phyloP scores from a whole-genome alignment of 176 grass and related monocot genomes.

The Rhynchospora pubera region DNA sequence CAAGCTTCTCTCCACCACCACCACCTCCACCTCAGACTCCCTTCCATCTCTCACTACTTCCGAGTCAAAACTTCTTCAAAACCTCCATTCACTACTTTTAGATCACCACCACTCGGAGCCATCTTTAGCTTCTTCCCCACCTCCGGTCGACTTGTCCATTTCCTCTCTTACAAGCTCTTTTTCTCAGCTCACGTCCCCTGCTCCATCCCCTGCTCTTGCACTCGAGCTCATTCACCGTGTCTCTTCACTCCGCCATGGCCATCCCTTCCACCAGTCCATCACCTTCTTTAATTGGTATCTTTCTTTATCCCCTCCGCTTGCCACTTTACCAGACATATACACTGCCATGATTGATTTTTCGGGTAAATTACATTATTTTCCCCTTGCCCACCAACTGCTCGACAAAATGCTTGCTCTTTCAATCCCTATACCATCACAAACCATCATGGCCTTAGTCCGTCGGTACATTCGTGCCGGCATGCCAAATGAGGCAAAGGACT shows the following conservation, averaged over 20 bases:
- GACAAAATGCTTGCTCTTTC: constrained; percentile 61
- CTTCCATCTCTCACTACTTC: constrained; percentile 22
- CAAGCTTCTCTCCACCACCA: constrained; percentile 26
- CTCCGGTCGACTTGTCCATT: constrained; percentile 28
- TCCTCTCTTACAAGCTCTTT: constrained; percentile 28
- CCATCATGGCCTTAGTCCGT: constrained; percentile 47
- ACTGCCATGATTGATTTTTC: constrained; percentile 57
- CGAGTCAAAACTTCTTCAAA: constrained; percentile 51
- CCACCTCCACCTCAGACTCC: background rate
- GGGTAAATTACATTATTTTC: constrained; percentile 58
- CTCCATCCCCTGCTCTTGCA: constrained; percentile 33
- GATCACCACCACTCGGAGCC: constrained; percentile 57
- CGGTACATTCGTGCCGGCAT: constrained; percentile 61
- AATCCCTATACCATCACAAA: constrained; percentile 38
- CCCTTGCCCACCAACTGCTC: constrained; percentile 64
- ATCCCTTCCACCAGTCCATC: constrained; percentile 55
- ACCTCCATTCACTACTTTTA: constrained; percentile 50
- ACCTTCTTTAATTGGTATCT: constrained; percentile 60
- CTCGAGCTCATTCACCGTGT: constrained; percentile 45
- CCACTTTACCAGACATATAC: constrained; percentile 24
- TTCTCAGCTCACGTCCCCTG: constrained; percentile 30
- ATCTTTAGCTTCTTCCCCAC: background rate
- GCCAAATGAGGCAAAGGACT: constrained; percentile 41
- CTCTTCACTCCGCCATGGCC: constrained; percentile 49
- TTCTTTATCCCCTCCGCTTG: constrained; percentile 25